Conservation (phyloP, 2,329 filamentous ascomycete genomes). For the Metarhizium humberi region DNA sequence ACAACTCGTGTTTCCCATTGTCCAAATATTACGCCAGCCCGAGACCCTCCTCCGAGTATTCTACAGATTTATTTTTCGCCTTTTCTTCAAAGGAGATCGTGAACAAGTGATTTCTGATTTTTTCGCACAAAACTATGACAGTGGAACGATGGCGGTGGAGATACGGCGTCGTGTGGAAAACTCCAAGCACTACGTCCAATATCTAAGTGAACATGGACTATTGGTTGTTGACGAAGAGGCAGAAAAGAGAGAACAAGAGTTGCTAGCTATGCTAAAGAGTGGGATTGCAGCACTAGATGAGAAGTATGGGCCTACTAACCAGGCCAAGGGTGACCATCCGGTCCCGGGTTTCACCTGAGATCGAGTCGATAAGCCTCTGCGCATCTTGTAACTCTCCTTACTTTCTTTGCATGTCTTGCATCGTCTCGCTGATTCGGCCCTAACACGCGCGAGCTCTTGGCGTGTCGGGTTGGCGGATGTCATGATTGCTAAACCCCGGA, state of each 20-base stretch:
- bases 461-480: too few relatives aligned
- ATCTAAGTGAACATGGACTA: conserved; percentile 5
- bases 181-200: conserved; percentile 6
- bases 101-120: not conserved
- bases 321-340: not conserved
- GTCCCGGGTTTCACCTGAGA: too few relatives aligned
- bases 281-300: not conserved
- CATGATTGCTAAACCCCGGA: too few relatives aligned
- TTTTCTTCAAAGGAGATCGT: not conserved
- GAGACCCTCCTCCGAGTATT: not conserved
- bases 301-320: not conserved
- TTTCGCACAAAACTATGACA: not conserved
- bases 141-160: not conserved
- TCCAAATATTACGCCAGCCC: not conserved
- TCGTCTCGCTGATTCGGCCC: too few relatives aligned
- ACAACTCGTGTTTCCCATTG: not conserved
- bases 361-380: too few relatives aligned
- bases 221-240: not conserved
- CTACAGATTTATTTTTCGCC: not conserved
- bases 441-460: too few relatives aligned
- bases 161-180: conserved; percentile 3
- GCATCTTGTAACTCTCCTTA: too few relatives aligned
- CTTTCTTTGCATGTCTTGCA: too few relatives aligned
- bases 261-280: not conserved
- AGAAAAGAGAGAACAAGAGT: not conserved